Percentiles rank a stretch among this genome's conserved stretches.
phyloP scores from a whole-genome alignment of 2,329 filamentous ascomycete genomes.

The Geosmithia flava region DNA sequence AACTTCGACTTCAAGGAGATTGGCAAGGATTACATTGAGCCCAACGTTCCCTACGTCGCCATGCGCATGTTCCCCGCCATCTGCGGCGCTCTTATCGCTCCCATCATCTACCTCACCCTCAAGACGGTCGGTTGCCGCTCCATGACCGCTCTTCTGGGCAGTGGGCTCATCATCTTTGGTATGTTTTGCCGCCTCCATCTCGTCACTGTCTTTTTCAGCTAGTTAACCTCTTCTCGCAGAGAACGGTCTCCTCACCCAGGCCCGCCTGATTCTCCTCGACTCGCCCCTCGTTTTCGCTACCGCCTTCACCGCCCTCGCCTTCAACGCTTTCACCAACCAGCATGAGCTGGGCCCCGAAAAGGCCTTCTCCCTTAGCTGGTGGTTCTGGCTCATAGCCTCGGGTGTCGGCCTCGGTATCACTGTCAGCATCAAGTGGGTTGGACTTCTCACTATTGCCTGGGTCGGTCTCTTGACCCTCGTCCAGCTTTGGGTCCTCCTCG shows the following conservation, averaged over 20 bases:
- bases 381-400: slow-evolving; percentile 90
- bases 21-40: slow-evolving; percentile 95
- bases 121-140: slow-evolving; percentile 86
- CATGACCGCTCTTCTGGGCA: slow-evolving; percentile 69
- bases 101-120: slow-evolving; percentile 87
- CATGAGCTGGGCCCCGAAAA: slow-evolving; percentile 84
- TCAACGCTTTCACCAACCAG: slow-evolving; percentile 90
- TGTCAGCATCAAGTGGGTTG: slow-evolving; percentile 96
- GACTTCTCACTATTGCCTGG: slow-evolving; percentile 97
- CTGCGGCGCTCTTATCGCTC: slow-evolving; percentile 77
- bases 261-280: slow-evolving; percentile 88
- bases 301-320: slow-evolving; percentile 79
- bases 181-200: slow-evolving; percentile 19
- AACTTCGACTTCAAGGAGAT: slow-evolving; percentile 99
- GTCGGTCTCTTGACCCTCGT: slow-evolving; percentile 81
- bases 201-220: neutral
- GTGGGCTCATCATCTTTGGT: slow-evolving; percentile 86
- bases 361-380: slow-evolving; percentile 85
- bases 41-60: slow-evolving; percentile 88
- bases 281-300: slow-evolving; percentile 90
- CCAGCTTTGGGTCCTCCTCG: slow-evolving; percentile 91
- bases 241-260: slow-evolving; percentile 91
- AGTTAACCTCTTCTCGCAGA: slow-evolving; percentile 39
- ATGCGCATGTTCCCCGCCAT: slow-evolving; percentile 92
- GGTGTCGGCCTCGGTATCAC: slow-evolving; percentile 84